phyloP scores from a whole-genome alignment of 1,284 basidiomycete species.

The Neolentinus lepideus region DNA sequence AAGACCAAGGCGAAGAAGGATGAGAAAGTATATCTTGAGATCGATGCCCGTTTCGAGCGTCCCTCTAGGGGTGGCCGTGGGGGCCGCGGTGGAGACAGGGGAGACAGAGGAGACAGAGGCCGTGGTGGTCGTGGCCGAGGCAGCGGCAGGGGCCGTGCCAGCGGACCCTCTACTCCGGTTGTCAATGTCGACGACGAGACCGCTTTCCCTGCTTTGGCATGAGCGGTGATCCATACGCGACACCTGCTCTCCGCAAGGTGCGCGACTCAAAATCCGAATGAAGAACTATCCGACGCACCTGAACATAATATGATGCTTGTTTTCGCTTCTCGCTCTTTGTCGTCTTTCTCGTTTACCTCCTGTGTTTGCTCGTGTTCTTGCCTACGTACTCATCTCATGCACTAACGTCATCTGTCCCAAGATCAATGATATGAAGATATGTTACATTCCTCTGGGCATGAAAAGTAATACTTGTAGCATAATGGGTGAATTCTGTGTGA shows the following conservation, averaged over 20 bases:
- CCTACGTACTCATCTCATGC: constrained; percentile 1
- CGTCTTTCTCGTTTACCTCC: background rate
- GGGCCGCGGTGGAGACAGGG: constrained; percentile 30
- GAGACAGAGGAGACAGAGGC: constrained; percentile 33
- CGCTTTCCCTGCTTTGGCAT: constrained; percentile 81
- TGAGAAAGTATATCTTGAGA: constrained; percentile 72
- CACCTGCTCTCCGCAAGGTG: background rate
- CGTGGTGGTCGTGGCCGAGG: constrained; percentile 33
- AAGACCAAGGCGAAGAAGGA: constrained; percentile 69
- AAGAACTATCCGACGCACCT: background rate
- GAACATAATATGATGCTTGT: background rate
- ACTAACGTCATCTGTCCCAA: background rate
- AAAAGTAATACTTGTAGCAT: background rate
- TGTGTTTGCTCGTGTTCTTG: background rate
- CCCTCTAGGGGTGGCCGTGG: constrained; percentile 51
- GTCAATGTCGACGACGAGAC: constrained; percentile 72
- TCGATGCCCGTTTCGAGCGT: constrained; percentile 72
- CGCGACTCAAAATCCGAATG: background rate
- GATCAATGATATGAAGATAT: constrained; percentile 3
- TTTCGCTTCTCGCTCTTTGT: constrained; percentile 1
- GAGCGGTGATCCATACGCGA: constrained; percentile 10
- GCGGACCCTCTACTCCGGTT: constrained; percentile 22
- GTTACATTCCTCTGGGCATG: background rate
- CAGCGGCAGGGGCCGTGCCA: constrained; percentile 26
- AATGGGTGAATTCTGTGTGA: constrained; percentile 2